A percentile compares a stretch with the other conserved stretches of the same genome.
phyloP scores from a whole-genome alignment of 805 yeast genomes.

The Kodamaea kaohsiungensis region DNA sequence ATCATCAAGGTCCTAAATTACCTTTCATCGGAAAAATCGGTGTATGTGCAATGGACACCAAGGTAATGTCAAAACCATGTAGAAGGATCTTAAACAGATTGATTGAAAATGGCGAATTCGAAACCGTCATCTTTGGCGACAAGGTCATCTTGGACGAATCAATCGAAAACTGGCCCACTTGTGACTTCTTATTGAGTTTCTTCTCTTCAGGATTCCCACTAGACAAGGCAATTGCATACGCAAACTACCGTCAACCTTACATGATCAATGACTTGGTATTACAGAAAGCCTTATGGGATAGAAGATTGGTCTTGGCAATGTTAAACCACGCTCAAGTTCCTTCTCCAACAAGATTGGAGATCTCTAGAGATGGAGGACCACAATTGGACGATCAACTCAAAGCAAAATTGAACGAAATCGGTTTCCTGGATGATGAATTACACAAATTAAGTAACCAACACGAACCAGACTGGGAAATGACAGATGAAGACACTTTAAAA shows the following conservation, averaged over 20 bases:
- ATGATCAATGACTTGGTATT: constrained; percentile 83
- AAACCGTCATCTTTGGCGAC: constrained; percentile 95
- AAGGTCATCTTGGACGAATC: constrained; percentile 91
- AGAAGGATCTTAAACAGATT: constrained; percentile 84
- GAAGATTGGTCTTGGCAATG: constrained; percentile 80
- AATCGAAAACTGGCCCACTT: constrained; percentile 98
- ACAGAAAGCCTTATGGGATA: constrained; percentile 97
- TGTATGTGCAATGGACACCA: constrained; percentile 98
- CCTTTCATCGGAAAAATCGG: constrained; percentile 92
- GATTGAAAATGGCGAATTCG: constrained; percentile 93
- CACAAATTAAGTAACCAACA: constrained; percentile 60
- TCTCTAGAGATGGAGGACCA: constrained; percentile 97
- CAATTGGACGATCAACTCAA: constrained; percentile 60
- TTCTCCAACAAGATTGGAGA: constrained; percentile 85
- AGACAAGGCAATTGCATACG: constrained; percentile 92
- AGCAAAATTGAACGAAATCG: constrained; percentile 46
- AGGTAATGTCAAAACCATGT: constrained; percentile 94
- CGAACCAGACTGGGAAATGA: constrained; percentile 86
- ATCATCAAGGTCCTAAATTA: constrained; percentile 47
- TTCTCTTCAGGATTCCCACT: constrained; percentile 96
- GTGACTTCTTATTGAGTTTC: constrained; percentile 91
- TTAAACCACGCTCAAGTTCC: constrained; percentile 83
- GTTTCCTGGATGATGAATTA: constrained; percentile 46
- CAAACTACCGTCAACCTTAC: constrained; percentile 84
- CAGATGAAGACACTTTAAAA: constrained; percentile 72